Evolutionary conservation across 2,329 filamentous ascomycete species (phyloP).

Genomic region (Tothia fuscella): DNA sequence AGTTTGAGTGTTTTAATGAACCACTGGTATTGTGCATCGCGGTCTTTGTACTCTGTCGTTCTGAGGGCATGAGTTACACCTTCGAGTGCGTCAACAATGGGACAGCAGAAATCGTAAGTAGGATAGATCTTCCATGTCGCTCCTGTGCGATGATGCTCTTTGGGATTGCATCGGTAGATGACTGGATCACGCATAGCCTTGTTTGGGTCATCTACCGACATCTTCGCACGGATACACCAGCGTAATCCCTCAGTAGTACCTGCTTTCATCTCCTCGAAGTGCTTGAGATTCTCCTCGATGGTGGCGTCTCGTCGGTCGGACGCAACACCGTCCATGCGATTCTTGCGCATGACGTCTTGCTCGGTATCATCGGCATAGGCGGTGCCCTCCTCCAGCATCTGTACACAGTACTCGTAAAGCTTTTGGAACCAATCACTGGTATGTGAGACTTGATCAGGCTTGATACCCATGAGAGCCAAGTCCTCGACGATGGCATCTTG

Average conservation of each 20-base stretch:
- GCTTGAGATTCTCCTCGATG: conserved; percentile 72
- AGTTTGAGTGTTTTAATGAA: conserved; percentile 64
- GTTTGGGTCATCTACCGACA: conserved; percentile 83
- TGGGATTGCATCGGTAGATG: conserved; percentile 84
- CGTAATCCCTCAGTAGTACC: conserved; percentile 65
- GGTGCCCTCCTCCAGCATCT: conserved; percentile 73
- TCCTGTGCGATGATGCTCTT: conserved; percentile 65
- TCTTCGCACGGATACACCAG: conserved; percentile 92
- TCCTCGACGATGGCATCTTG: conserved; percentile 91
- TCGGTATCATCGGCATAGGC: conserved; percentile 94
- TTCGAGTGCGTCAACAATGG: conserved; percentile 68
- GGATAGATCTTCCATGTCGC: conserved; percentile 75
- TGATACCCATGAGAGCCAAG: conserved; percentile 80
- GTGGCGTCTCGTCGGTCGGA: conserved; percentile 68
- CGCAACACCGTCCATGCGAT: conserved; percentile 74
- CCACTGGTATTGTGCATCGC: conserved; percentile 80
- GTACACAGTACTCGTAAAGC: conserved; percentile 73
- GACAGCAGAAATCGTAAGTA: conserved; percentile 78
- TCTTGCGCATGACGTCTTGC: conserved; percentile 73
- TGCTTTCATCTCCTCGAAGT: conserved; percentile 88
- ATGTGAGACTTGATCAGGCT: conserved; percentile 74
- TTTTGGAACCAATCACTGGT: conserved; percentile 94
- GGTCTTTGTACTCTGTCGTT: conserved; percentile 79
- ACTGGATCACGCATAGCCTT: conserved; percentile 94
- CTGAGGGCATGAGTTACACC: conserved; percentile 74